Evolutionary conservation across 148 eudicot genomes (phyloP).

Genomic region (Fallopia convolvulus): DNA sequence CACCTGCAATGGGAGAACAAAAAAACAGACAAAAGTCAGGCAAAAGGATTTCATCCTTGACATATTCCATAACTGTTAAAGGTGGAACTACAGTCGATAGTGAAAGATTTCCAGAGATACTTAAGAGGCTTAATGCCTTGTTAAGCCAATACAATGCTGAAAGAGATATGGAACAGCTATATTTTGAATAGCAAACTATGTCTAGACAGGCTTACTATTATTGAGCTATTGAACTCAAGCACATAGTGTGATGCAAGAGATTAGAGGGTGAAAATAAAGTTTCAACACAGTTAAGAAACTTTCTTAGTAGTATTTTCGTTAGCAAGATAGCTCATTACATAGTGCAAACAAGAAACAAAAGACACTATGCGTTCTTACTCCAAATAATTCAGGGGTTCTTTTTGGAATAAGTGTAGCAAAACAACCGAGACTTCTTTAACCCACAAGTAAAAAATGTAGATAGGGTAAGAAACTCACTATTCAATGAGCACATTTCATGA

Average conservation of each 20-base stretch:
- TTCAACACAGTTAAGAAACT: neutral
- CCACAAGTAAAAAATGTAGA: neutral
- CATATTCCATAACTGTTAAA: neutral
- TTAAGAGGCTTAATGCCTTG: neutral
- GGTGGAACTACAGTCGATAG: neutral
- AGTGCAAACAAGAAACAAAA: neutral
- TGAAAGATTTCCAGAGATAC: neutral
- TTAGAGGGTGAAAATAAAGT: neutral
- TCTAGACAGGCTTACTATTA: neutral
- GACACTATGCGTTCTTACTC: neutral
- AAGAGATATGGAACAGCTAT: neutral
- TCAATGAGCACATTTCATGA: neutral
- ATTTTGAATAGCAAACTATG: no score
- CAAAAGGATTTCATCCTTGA: neutral
- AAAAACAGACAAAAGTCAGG: slow-evolving; percentile 4
- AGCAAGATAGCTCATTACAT: neutral
- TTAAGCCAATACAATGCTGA: neutral
- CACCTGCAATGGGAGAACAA: slow-evolving; percentile 28
- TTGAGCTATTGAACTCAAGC: neutral
- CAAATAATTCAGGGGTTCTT: neutral
- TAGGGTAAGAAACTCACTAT: neutral
- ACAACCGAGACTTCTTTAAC: neutral
- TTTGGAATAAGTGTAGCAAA: neutral
- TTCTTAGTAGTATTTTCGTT: neutral
- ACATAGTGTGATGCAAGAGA: neutral